Evolutionary conservation across 192 early-diverging fungal species (phyloP), one percentile per base, ranked within the genome.

Genomic region (Chytriomyces sp.): DNA sequence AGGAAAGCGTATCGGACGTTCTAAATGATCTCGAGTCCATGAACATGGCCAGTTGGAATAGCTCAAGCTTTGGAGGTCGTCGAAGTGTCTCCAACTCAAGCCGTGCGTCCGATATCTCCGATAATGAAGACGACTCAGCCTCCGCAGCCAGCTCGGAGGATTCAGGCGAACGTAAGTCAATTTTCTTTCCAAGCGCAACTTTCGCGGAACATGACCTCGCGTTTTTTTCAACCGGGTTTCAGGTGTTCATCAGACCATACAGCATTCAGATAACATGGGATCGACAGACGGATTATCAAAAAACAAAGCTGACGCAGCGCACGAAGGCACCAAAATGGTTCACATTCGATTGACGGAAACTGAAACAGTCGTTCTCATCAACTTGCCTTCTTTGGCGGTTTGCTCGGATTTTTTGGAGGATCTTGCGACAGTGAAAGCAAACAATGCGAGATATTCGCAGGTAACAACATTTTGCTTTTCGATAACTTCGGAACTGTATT

Each of bases 1-100:
- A 87, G 86, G 87, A 88, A 79, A 86, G 79, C 23, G 87, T 86
- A 16, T 72, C 82, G 18, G 87, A 88, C 68, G 78, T 86, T 6
- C 59, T 88, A 9, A 88, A 86, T 78, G 82, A 88, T 49, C 77
- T 88, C 45, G 87, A 88, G 59, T 63, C 72, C 45, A 78, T 88
- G 79, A 80, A 81, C 5, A 73, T 63, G 35, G 82, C 77, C 18
- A 78, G 79, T n/a, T 86, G 81, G 82, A 83, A 80, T 69, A 64
- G 78, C 11, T 82, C 82, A 45, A 69, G 45, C 3, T 81, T 84
- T 78, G 82, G 83, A 5, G 68, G 43, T 81, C 16, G 47, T 46
- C 71, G 69, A n/a, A 82, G 81, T 61, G 80, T 65, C 23, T 80
- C 74, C 5, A 63, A 43, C 9, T 50, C 78, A 23, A 81, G 79